A percentile compares a stretch with the other conserved stretches of the same genome.
phyloP scores from a whole-genome alignment of 495 filamentous ascomycete genomes.

The Bacidia gigantensis region DNA sequence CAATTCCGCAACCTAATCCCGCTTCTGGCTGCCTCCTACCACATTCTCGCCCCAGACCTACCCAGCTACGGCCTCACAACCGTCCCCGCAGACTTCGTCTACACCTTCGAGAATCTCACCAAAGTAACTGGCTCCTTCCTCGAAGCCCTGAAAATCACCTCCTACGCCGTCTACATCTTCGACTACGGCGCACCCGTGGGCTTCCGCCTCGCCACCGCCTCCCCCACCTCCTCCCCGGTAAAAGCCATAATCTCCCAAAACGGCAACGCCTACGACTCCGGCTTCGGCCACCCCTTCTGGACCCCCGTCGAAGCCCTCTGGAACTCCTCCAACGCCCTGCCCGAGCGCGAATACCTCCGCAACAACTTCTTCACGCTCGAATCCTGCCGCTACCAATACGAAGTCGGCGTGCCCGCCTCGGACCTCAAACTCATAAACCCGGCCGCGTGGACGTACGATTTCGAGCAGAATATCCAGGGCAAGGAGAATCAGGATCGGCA shows the following conservation, averaged over 20 bases:
- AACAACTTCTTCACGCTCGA: slow-evolving; percentile 30
- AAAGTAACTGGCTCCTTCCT: slow-evolving; percentile 35
- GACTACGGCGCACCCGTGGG: slow-evolving; percentile 52
- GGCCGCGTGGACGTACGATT: slow-evolving; percentile 38
- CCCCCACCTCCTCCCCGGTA: slow-evolving; percentile 33
- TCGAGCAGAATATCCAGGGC: slow-evolving; percentile 29
- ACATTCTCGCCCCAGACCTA: slow-evolving; percentile 46
- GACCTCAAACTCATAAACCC: slow-evolving; percentile 32
- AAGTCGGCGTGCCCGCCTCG: slow-evolving; percentile 26
- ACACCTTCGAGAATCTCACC: slow-evolving; percentile 39
- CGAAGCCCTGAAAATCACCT: slow-evolving; percentile 29
- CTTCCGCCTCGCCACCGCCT: slow-evolving; percentile 38
- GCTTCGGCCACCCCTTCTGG: slow-evolving; percentile 43
- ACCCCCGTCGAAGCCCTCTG: slow-evolving; percentile 34
- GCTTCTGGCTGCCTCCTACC: slow-evolving; percentile 36
- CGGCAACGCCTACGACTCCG: slow-evolving; percentile 51
- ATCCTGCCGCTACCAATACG: slow-evolving; percentile 42
- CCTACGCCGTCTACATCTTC: slow-evolving; percentile 48
- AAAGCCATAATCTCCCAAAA: slow-evolving; percentile 46
- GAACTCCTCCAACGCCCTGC: slow-evolving; percentile 22
- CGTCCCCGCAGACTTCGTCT: slow-evolving; percentile 28
- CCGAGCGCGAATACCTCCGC: slow-evolving; percentile 27
- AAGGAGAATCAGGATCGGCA: slow-evolving; percentile 42
- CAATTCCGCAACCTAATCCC: slow-evolving; percentile 50
- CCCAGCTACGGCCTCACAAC: slow-evolving; percentile 50